Conservation (phyloP, 352 stramenopile species). For the Pythium phragmiticola region DNA sequence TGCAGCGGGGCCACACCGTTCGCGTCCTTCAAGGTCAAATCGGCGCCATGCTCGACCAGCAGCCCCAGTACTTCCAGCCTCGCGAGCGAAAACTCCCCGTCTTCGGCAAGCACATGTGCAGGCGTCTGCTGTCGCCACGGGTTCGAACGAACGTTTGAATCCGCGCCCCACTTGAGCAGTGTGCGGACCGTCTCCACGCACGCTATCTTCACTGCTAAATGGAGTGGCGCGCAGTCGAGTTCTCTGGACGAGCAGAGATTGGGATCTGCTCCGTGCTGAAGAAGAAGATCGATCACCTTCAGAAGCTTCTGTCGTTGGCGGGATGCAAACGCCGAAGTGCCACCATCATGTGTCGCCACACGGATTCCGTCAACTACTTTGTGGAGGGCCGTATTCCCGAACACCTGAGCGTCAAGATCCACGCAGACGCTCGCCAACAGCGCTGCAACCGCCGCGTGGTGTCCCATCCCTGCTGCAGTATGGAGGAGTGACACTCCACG, state of each 20-base stretch:
- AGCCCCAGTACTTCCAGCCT: background rate
- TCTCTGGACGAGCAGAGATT: background rate
- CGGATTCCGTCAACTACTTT: no score
- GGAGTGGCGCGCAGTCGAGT: slow-evolving; percentile 1
- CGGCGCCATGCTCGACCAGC: slow-evolving; percentile 6
- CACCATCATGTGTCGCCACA: no score
- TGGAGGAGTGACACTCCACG: background rate
- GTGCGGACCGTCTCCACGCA: background rate
- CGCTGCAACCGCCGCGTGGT: background rate
- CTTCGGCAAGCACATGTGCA: background rate
- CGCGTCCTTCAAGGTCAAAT: background rate
- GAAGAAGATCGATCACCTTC: no score
- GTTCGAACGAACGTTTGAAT: background rate
- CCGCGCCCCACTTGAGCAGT: background rate
- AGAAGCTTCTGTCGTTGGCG: background rate
- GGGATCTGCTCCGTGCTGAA: background rate
- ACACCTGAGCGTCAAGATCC: no score
- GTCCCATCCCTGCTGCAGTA: background rate
- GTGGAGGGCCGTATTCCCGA: no score
- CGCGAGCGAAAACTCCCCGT: background rate
- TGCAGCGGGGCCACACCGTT: background rate
- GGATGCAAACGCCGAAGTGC: no score
- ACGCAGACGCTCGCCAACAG: background rate
- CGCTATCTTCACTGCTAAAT: background rate
- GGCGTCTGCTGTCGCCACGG: background rate